Percentiles rank a stretch among this genome's conserved stretches.
Evolutionary conservation across 495 filamentous ascomycete species (phyloP).

Genomic region (Lepidopterella palustris): DNA sequence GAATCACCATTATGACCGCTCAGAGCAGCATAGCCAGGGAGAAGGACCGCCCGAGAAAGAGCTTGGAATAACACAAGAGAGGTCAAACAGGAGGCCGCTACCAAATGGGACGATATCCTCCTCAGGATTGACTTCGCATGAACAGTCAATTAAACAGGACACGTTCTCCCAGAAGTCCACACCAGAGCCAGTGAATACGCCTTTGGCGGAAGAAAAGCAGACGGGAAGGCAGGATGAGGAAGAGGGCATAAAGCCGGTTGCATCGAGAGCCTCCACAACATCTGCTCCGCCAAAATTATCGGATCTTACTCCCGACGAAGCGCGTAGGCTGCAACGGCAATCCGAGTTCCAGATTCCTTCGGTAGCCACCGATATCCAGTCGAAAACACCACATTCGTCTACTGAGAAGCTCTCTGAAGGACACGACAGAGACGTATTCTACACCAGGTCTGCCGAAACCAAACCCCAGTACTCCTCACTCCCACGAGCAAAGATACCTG

Average conservation of each 20-base stretch:
- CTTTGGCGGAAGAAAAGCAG: slow-evolving; percentile 14
- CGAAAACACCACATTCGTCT: slow-evolving; percentile 2
- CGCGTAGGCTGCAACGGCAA: slow-evolving; percentile 45
- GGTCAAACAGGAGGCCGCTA: slow-evolving; percentile 36
- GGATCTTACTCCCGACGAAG: slow-evolving; percentile 35
- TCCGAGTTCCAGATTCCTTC: slow-evolving; percentile 53
- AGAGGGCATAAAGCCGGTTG: slow-evolving; percentile 28
- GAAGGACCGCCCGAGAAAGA: slow-evolving; percentile 31
- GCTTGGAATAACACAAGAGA: slow-evolving; percentile 40
- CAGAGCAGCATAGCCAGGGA: slow-evolving; percentile 30
- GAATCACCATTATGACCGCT: slow-evolving; percentile 41
- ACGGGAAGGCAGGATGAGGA: slow-evolving; percentile 2
- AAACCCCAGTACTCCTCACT: slow-evolving; percentile 48
- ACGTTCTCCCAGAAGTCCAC: slow-evolving; percentile 17
- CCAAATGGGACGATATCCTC: slow-evolving; percentile 44
- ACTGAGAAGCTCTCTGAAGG: slow-evolving; percentile 35
- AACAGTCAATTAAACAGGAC: slow-evolving; percentile 14
- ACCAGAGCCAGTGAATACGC: slow-evolving; percentile 28
- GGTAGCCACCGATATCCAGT: slow-evolving; percentile 36
- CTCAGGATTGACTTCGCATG: slow-evolving; percentile 7
- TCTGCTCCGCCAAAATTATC: slow-evolving; percentile 12
- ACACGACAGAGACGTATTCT: slow-evolving; percentile 53
- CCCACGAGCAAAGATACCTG: slow-evolving; percentile 55
- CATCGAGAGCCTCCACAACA: slow-evolving; percentile 33
- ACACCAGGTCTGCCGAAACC: slow-evolving; percentile 43